A percentile compares a stretch with the other conserved stretches of the same genome.
Evolutionary conservation across 2,329 filamentous ascomycete species (phyloP).

Genomic region (Moelleriella libera): DNA sequence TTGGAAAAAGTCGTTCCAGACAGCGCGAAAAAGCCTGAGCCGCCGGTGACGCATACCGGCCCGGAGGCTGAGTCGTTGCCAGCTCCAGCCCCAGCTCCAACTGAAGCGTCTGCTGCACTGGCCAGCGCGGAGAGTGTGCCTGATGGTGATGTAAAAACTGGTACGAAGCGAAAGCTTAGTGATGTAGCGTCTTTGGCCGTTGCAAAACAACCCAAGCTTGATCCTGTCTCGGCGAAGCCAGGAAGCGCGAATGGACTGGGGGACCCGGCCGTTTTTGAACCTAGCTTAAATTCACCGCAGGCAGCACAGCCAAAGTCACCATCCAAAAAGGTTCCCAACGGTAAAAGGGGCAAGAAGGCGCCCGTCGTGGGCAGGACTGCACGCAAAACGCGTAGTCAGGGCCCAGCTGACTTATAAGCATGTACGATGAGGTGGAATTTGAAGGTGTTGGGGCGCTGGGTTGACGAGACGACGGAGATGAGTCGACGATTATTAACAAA

Average conservation of each 20-base stretch:
- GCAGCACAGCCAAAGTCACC: neutral
- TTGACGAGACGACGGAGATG: too few species aligned
- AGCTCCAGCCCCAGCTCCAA: conserved; percentile 4
- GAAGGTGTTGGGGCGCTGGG: too few species aligned
- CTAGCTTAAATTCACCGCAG: neutral
- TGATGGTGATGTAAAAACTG: neutral
- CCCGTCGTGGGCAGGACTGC: conserved; percentile 20
- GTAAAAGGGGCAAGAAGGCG: conserved; percentile 23
- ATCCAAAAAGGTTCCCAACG: conserved; percentile 12
- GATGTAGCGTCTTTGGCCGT: neutral
- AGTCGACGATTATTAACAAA: too few species aligned
- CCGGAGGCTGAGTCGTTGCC: conserved; percentile 2
- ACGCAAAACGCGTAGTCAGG: conserved; percentile 29
- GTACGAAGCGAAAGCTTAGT: neutral
- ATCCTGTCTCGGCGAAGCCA: conserved; percentile 2
- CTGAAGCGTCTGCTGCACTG: neutral
- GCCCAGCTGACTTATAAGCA: conserved; percentile 16
- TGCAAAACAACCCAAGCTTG: conserved; percentile 27
- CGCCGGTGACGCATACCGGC: conserved; percentile 3
- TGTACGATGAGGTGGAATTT: too few species aligned
- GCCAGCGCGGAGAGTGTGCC: conserved; percentile 1
- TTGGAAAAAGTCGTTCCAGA: neutral
- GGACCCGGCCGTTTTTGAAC: too few species aligned
- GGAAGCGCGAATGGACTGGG: too few species aligned
- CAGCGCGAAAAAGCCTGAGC: neutral